Evolutionary conservation across 257 asterid genomes (phyloP).

Genomic region (Leptodermis oblonga): DNA sequence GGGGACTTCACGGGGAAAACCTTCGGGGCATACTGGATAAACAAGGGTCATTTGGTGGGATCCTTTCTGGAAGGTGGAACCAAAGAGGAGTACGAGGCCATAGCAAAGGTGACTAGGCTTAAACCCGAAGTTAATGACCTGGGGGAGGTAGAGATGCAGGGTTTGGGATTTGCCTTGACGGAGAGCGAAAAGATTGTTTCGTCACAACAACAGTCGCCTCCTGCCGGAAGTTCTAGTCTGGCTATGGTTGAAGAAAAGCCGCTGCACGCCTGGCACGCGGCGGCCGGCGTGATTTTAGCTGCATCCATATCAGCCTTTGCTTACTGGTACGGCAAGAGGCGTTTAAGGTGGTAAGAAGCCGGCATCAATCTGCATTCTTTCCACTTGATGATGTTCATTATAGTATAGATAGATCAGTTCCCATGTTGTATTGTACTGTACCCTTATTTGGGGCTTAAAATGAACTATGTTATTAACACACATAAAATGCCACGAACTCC

Average conservation of each 20-base stretch:
- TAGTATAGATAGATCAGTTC: constrained; percentile 4
- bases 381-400: not conserved
- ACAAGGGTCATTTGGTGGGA: constrained; percentile 60
- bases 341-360: constrained; percentile 56
- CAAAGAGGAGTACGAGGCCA: constrained; percentile 67
- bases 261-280: constrained; percentile 58
- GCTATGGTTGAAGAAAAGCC: constrained; percentile 39
- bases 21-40: constrained; percentile 81
- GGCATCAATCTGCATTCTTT: not conserved
- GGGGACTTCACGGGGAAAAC: constrained; percentile 50
- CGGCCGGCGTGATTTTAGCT: constrained; percentile 72
- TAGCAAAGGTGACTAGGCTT: constrained; percentile 56
- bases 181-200: constrained; percentile 30
- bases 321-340: constrained; percentile 77
- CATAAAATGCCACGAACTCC: constrained; percentile 3
- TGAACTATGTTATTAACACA: not conserved
- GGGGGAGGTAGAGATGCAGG: constrained; percentile 55
- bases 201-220: constrained; percentile 19
- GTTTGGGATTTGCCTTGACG: constrained; percentile 52
- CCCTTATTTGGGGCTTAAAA: constrained; percentile 13
- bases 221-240: constrained; percentile 22
- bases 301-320: constrained; percentile 79
- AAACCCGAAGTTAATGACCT: constrained; percentile 52
- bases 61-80: constrained; percentile 93
- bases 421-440: constrained; percentile 35